Conservation (phyloP, 805 yeast species). For the Sugiyamaella chiloensis region DNA sequence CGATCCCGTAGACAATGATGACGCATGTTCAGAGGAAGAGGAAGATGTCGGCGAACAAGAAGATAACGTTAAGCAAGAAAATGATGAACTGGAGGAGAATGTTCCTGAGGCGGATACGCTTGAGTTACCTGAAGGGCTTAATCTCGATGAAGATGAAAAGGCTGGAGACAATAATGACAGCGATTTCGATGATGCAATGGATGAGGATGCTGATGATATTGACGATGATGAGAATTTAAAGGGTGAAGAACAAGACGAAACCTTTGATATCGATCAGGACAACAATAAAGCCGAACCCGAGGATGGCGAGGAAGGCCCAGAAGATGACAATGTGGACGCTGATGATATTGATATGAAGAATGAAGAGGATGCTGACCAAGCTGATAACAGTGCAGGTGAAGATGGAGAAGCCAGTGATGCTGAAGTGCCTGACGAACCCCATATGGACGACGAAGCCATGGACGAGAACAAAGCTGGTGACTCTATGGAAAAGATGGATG, state of each 20-base stretch:
- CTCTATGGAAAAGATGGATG: slow-evolving; percentile 35
- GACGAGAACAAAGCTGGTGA: slow-evolving; percentile 21
- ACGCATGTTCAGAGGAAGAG: slow-evolving; percentile 51
- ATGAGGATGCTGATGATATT: slow-evolving; percentile 32
- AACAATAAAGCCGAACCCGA: slow-evolving; percentile 31
- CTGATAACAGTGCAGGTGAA: slow-evolving; percentile 32
- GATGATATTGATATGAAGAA: slow-evolving; percentile 32
- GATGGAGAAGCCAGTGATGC: too few species aligned
- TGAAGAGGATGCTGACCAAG: slow-evolving; percentile 33
- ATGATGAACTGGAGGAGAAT: slow-evolving; percentile 63
- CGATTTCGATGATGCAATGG: slow-evolving; percentile 38
- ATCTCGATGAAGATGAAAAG: too few species aligned
- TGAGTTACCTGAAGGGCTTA: slow-evolving; percentile 89
- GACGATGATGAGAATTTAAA: slow-evolving; percentile 33
- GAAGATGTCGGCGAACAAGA: slow-evolving; percentile 72
- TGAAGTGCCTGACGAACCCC: slow-evolving; percentile 22
- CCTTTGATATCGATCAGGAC: slow-evolving; percentile 28
- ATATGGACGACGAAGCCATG: slow-evolving; percentile 10
- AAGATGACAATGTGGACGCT: slow-evolving; percentile 27
- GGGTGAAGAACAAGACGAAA: slow-evolving; percentile 24
- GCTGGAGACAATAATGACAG: slow-evolving; percentile 52
- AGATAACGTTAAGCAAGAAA: slow-evolving; percentile 77
- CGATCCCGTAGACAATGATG: slow-evolving; percentile 36
- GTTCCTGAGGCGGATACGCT: slow-evolving; percentile 83
- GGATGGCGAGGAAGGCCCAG: slow-evolving; percentile 34